A percentile compares a stretch with the other conserved stretches of the same genome.
phyloP scores from a whole-genome alignment of 768 basidiomycete genomes.

The Termitomyces sp. region DNA sequence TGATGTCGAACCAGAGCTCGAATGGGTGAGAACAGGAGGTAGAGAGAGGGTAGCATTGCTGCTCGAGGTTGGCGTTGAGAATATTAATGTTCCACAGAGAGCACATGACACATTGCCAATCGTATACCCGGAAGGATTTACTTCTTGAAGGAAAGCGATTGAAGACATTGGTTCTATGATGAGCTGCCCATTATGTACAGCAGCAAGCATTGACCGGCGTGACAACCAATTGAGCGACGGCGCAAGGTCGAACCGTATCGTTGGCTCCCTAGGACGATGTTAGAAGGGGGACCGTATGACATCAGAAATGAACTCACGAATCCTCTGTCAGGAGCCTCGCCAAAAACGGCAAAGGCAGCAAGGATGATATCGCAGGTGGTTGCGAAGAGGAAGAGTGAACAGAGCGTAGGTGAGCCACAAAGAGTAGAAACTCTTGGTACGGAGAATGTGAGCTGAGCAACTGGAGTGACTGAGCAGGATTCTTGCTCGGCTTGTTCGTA shows the following conservation, averaged over 20 bases:
- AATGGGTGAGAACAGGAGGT: conserved; percentile 26
- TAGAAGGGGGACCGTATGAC: conserved; percentile 11
- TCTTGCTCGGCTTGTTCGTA: conserved; percentile 36
- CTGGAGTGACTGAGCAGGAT: conserved; percentile 29
- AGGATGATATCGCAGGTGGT: conserved; percentile 64
- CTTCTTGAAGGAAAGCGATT: conserved; percentile 51
- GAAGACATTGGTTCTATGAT: conserved; percentile 82
- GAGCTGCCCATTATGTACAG: conserved; percentile 84
- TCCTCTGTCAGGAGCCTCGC: conserved; percentile 75
- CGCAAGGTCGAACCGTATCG: conserved; percentile 88
- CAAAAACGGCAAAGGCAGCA: conserved; percentile 77
- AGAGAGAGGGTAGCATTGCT: conserved; percentile 23
- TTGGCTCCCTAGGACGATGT: conserved; percentile 65
- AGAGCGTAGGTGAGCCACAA: conserved; percentile 71
- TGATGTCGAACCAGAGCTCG: conserved; percentile 29
- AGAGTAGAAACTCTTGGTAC: conserved; percentile 75
- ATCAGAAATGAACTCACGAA: conserved; percentile 51
- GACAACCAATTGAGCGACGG: conserved; percentile 94
- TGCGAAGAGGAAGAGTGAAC: conserved; percentile 57
- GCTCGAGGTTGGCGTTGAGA: conserved; percentile 28
- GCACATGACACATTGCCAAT: conserved; percentile 65
- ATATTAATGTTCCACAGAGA: conserved; percentile 65
- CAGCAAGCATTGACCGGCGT: conserved; percentile 74
- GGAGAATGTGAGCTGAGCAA: conserved; percentile 68
- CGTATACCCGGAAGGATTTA: conserved; percentile 40